Conservation (phyloP, 2,329 filamentous ascomycete species). For the Fusarium gaditjirri region DNA sequence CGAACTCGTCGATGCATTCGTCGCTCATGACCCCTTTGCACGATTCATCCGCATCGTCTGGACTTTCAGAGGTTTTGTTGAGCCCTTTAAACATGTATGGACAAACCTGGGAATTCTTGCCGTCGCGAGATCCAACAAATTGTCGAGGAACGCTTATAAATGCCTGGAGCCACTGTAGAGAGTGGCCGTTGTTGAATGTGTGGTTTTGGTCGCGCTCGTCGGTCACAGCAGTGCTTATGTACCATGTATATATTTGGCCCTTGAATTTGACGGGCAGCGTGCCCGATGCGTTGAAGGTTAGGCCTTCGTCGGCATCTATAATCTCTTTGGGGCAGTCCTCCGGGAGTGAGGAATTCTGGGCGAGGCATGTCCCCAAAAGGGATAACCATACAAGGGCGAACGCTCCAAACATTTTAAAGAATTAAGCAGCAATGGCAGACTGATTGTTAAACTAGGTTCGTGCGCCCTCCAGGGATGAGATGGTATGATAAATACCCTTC, state of each 20-base stretch:
- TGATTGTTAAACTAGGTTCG: too few species aligned
- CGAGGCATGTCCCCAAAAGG: neutral
- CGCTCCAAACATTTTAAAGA: accelerated
- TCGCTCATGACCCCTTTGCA: neutral
- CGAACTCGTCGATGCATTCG: neutral
- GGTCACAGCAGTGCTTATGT: neutral
- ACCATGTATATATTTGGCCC: neutral
- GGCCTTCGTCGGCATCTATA: neutral
- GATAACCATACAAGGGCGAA: accelerated
- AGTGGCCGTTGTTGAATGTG: neutral
- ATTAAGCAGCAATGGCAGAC: neutral
- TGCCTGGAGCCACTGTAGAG: accelerated
- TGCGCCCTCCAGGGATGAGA: neutral
- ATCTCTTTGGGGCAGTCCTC: neutral
- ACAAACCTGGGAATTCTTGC: neutral
- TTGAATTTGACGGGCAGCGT: neutral
- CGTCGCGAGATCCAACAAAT: neutral
- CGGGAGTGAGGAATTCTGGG: accelerated
- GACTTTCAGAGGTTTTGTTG: neutral
- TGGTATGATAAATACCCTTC: neutral
- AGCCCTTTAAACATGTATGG: neutral
- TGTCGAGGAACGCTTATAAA: neutral
- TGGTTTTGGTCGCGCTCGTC: neutral
- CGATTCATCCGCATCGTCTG: neutral
- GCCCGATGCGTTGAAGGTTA: neutral